Evolutionary conservation across 169 alveolate species (phyloP).

Genomic region (Plasmodium vinckei): DNA sequence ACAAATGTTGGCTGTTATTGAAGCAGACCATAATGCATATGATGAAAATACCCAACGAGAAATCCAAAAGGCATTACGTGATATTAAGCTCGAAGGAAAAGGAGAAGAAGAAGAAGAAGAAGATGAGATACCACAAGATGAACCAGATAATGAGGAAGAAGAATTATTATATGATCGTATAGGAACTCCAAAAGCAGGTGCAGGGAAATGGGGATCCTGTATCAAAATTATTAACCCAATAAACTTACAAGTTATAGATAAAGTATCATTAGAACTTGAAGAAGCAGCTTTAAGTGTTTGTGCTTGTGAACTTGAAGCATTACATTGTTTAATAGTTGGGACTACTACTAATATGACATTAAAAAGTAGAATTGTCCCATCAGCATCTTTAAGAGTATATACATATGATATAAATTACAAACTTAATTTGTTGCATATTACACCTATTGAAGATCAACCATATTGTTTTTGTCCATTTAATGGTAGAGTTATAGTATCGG

Average conservation of each 20-base stretch:
- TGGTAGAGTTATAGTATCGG: constrained; percentile 95
- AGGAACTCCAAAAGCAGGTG: constrained; percentile 94
- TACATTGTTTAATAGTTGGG: constrained; percentile 93
- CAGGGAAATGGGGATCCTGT: constrained; percentile 96
- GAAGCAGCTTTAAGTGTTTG: constrained; percentile 95
- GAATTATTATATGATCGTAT: constrained; percentile 81
- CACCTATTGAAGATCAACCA: constrained; percentile 94
- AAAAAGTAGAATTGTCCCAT: constrained; percentile 56
- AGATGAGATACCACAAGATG: constrained; percentile 48
- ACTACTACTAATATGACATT: constrained; percentile 86
- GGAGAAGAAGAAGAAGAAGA: constrained; percentile 9
- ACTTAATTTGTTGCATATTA: constrained; percentile 89
- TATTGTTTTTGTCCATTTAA: constrained; percentile 93
- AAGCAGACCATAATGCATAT: constrained; percentile 92
- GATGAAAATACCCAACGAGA: constrained; percentile 86
- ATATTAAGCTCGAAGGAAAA: constrained; percentile 74
- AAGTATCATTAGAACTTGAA: constrained; percentile 93
- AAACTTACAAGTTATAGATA: constrained; percentile 87
- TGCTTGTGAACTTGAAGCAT: constrained; percentile 89
- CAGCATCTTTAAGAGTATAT: constrained; percentile 80
- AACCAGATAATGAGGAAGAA: constrained; percentile 78
- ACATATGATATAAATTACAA: constrained; percentile 81
- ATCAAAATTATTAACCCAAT: constrained; percentile 90
- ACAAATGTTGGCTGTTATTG: constrained; percentile 90
- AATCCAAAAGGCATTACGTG: constrained; percentile 81